Conservation (phyloP, 2,329 filamentous ascomycete species). For the Botrytis porri region DNA sequence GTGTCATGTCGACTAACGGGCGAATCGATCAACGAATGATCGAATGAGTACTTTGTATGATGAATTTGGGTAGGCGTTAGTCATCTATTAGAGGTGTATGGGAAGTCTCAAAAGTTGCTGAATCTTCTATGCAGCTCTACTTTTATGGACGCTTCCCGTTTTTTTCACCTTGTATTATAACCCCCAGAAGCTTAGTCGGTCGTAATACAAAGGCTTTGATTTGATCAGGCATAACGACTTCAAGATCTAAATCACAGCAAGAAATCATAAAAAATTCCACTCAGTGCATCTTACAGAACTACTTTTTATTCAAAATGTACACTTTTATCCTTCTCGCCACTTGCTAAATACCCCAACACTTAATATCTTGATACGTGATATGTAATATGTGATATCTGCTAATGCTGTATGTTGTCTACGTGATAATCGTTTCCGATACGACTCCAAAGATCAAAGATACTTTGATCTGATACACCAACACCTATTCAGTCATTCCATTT, state of each 20-base stretch:
- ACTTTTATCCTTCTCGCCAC: neutral
- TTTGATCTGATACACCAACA: neutral
- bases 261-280: conserved; percentile 11
- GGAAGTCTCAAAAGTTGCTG: conserved; percentile 32
- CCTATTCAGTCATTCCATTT: neutral
- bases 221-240: conserved; percentile 21
- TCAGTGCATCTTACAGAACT: conserved; percentile 5
- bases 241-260: conserved; percentile 28
- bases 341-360: neutral
- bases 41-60: conserved; percentile 22
- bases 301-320: neutral
- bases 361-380: neutral
- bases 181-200: conserved; percentile 15
- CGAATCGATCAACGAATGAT: conserved; percentile 7
- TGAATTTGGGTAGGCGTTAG: conserved; percentile 19
- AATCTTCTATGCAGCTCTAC: conserved; percentile 19
- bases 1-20: neutral
- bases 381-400: neutral
- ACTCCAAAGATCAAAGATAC: neutral
- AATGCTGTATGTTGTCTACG: neutral
- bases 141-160: conserved; percentile 20
- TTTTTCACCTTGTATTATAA: conserved; percentile 32
- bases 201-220: conserved; percentile 34
- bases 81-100: conserved; percentile 16
- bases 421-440: neutral